Percentiles rank a stretch among this genome's conserved stretches.
phyloP scores from a whole-genome alignment of 2,329 filamentous ascomycete species.

The Paramyrothecium roridum region DNA sequence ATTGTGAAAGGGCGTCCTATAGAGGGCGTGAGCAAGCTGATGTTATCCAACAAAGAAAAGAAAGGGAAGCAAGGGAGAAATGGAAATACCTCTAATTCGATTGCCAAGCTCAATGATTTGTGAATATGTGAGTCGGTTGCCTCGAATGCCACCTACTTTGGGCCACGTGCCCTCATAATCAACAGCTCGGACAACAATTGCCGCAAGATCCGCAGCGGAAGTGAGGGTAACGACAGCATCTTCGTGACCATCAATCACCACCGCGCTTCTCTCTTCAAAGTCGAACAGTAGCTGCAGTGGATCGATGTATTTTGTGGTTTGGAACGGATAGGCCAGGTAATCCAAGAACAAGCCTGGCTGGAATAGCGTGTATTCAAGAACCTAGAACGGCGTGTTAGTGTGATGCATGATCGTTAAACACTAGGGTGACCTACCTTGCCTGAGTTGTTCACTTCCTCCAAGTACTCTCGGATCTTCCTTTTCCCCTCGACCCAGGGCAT shows the following conservation, averaged over 20 bases:
- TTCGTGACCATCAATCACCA: conserved; percentile 39
- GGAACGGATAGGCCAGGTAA: conserved; percentile 49
- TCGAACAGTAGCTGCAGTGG: conserved; percentile 34
- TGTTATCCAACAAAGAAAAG: not conserved
- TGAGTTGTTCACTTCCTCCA: conserved; percentile 46
- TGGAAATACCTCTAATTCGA: conserved; percentile 34
- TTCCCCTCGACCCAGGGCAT: conserved; percentile 50
- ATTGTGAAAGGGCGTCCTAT: conserved; percentile 16
- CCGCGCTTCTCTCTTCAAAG: conserved; percentile 36
- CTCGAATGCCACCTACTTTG: conserved; percentile 34
- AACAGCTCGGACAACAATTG: conserved; percentile 34
- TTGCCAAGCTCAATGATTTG: conserved; percentile 36
- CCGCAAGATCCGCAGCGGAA: conserved; percentile 38
- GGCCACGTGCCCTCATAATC: conserved; percentile 44
- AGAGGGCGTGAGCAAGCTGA: not conserved
- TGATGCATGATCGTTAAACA: not conserved
- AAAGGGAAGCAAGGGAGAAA: not conserved
- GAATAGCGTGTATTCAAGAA: conserved; percentile 55
- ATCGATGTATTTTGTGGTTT: conserved; percentile 40
- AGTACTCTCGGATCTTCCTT: conserved; percentile 43
- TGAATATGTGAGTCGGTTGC: conserved; percentile 27
- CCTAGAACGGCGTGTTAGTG: conserved; percentile 22
- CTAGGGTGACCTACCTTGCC: conserved; percentile 26
- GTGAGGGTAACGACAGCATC: conserved; percentile 41
- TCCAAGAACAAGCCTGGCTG: conserved; percentile 53